Base-by-base conservation (phyloP, 352 stramenopile genomes). In the Poterioochromonas sp. region DNA sequence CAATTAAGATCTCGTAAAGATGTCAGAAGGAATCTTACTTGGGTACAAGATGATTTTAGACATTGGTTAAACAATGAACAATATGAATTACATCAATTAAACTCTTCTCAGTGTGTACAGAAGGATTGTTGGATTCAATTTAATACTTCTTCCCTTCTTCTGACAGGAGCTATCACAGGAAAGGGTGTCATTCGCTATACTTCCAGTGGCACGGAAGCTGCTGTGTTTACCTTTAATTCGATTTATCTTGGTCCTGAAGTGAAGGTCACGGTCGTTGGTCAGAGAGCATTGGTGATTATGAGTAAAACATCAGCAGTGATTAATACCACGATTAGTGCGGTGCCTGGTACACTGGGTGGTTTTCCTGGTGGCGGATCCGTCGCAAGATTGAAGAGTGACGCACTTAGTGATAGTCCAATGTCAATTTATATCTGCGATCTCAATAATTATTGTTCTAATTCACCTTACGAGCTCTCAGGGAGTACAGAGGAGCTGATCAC, bases 221-320 rank as follows among this genome's bases (percentile, higher is more conserved):
- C 92, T 0, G 82, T 98, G 0, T 98, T 96, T 84, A 95, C 95
- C 76, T 98, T 98, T 80, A 91, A 97, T 83, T 94, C 86, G 8
- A 89, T 98, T 37, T 92, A 92, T 80, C 84, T 98, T 40, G 88
- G 87, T 54, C 78, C 83, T 29, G 83, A 90, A 49, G 91, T 97
- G 0, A 84, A 83, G 18, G 84, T 98, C 2, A 86, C 86, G 8
- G 84, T 97, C 15, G 87, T 90, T 58, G 93, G 94, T 22, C 86
- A 87, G 40, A 85, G 91, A 64, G 88, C 93, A 0, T 82, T 97
- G 69, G 87, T 85, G 0, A 87, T 98, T 73, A 80, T 97, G 39
- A 96, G 89, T 79, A 87, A 91, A 20, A 95, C 90, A 76, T 95
- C 89, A 62, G 86, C 93, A 64, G 87, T 93, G 39, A 85, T 98